Conservation (phyloP, 306 rosid genomes). For the Vachellia pachyceras region DNA sequence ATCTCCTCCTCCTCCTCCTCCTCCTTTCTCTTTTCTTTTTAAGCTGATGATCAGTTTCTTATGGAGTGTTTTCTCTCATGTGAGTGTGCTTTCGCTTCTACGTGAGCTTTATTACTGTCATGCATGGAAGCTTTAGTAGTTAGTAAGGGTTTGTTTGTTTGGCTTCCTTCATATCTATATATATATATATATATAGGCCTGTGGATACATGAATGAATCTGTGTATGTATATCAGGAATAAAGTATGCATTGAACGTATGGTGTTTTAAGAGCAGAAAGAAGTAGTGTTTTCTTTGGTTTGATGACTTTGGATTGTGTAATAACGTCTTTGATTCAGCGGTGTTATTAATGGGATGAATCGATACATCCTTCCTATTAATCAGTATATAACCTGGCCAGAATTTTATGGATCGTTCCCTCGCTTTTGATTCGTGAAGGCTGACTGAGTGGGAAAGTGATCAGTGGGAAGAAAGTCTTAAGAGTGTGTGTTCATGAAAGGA, state of each 20-base stretch:
- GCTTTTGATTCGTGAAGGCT: background rate
- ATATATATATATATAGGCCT: background rate
- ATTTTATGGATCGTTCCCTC: background rate
- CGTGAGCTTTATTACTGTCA: background rate
- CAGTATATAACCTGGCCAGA: no score
- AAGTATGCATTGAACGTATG: background rate
- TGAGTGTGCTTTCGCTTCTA: background rate
- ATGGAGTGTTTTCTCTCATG: background rate
- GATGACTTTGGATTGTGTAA: background rate
- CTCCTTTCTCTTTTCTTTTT: background rate
- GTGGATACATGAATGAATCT: no score
- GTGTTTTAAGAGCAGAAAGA: background rate
- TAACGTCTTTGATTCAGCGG: background rate
- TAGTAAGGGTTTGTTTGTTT: background rate
- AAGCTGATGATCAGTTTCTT: background rate
- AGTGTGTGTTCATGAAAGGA: background rate
- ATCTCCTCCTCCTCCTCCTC: no score
- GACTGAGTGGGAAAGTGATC: background rate
- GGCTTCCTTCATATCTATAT: background rate
- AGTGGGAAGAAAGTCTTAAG: background rate
- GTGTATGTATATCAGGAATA: background rate
- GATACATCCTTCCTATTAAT: background rate
- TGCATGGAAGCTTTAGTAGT: background rate
- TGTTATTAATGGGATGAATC: background rate
- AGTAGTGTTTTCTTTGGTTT: background rate